phyloP scores from a whole-genome alignment of 495 filamentous ascomycete species.

The Jackrogersella minutella region DNA sequence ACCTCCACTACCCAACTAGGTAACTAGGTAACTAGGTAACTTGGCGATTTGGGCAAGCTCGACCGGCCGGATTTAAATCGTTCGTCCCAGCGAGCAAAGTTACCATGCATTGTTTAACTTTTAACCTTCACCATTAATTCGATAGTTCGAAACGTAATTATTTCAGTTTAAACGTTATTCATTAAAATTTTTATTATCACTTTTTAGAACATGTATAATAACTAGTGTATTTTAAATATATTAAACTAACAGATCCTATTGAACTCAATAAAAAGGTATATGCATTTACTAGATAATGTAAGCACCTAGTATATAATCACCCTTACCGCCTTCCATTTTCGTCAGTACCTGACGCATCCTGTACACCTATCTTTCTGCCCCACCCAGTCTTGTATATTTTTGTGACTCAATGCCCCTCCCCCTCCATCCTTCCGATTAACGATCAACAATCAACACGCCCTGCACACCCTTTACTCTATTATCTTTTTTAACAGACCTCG shows the following conservation, averaged over 20 bases:
- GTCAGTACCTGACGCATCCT: neutral
- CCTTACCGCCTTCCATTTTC: constrained; percentile 25
- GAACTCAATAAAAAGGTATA: too few relatives aligned
- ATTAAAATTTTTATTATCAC: neutral
- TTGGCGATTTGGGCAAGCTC: neutral
- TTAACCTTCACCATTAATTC: neutral
- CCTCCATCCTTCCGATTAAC: constrained; percentile 25
- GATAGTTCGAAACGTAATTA: neutral
- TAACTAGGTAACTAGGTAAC: too few relatives aligned
- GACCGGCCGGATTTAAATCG: neutral
- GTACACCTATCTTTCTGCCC: constrained; percentile 9
- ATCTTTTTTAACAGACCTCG: neutral
- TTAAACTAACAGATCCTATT: too few relatives aligned
- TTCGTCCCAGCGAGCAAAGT: too few relatives aligned
- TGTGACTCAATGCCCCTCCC: constrained; percentile 43
- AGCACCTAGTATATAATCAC: neutral
- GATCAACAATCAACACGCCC: neutral
- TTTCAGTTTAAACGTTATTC: neutral
- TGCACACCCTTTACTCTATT: neutral
- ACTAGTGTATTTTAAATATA: too few relatives aligned
- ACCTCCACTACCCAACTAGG: too few relatives aligned
- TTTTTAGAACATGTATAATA: too few relatives aligned
- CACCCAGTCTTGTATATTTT: constrained; percentile 32
- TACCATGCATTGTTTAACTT: neutral
- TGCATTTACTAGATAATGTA: too few relatives aligned